phyloP scores from a whole-genome alignment of 805 yeast genomes.

The Kodamaea hsintzibuensis region DNA sequence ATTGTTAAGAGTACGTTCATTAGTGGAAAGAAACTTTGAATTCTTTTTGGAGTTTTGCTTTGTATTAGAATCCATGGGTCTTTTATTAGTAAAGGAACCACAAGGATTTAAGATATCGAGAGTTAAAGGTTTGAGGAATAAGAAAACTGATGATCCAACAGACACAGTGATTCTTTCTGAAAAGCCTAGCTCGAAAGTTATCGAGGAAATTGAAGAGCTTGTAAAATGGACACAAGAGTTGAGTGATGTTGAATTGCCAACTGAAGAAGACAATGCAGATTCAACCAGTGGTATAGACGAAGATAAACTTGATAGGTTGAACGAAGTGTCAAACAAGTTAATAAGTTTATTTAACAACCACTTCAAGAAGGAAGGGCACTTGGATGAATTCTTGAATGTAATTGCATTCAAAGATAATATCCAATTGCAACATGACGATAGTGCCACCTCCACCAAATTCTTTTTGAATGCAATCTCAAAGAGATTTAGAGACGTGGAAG shows the following conservation, averaged over 20 bases:
- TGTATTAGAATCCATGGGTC: constrained; percentile 73
- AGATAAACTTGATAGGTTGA: constrained; percentile 3
- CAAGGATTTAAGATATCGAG: constrained; percentile 57
- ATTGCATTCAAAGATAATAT: constrained; percentile 31
- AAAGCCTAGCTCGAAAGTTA: constrained; percentile 41
- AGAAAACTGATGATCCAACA: constrained; percentile 34
- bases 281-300: not conserved
- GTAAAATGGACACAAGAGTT: not conserved
- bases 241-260: not conserved
- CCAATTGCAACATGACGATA: constrained; percentile 20
- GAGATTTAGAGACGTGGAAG: constrained; percentile 85
- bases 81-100: constrained; percentile 51
- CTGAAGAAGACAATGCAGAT: constrained; percentile 11
- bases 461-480: constrained; percentile 53
- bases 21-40: constrained; percentile 22
- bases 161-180: constrained; percentile 3
- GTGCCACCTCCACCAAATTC: constrained; percentile 23
- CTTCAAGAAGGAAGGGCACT: not conserved
- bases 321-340: constrained; percentile 17
- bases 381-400: constrained; percentile 17
- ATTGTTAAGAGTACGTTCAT: constrained; percentile 5
- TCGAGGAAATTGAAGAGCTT: constrained; percentile 37
- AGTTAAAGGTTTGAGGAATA: constrained; percentile 73
- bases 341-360: constrained; percentile 17
- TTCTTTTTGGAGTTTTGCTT: constrained; percentile 50